Base-by-base conservation (phyloP, 495 filamentous ascomycete species). In the Xylaria grammica region DNA sequence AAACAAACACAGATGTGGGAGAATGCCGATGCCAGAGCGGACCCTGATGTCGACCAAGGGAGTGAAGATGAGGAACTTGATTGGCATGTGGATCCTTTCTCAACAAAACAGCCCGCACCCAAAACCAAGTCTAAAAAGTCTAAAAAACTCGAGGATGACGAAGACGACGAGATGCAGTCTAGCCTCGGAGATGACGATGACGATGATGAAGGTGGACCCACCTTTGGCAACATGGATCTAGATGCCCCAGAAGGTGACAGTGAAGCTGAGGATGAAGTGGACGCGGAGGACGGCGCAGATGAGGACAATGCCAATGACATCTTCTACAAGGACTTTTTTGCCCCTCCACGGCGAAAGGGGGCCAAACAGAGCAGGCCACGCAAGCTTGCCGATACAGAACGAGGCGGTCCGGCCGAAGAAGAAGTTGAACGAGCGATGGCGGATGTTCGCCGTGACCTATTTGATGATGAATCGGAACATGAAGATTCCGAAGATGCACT, bases 311-410 rank as follows among this genome's bases (percentile, higher is more conserved):
- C 94, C 20, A 96, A 94, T 65, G 87, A 93, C 64, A 84, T 97
- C 68, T 89, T 86, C 75, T 97, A 97, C 74, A 86, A 88, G 46
- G 92, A 96, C 74, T 97, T 97, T 81, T 97, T 96, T 72, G 91
- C 89, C 1, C 92, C 92, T 32, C 93, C 92, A 10, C 84, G 88
- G 19, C 85, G 86, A 54, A 96, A 93, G 74, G 80, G 80, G 26
- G 80, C 84, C 49, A 85, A 85, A 65, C 45, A 45, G 44, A 82
- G 69, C 38, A 75, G 80, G 68, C 61, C 68, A 46, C 69, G 64
- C 69, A 77, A 75, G 34, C 78, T 67, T 60, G 66, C 55, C 65
- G 77, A 78, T 48, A 65, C 57, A 44, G 74, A 57, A 30, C 60
- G 63, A 2, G 17, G 69, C 29, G 67, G 78, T 55, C 75, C 73